Conservation (phyloP, 768 basidiomycete species). For the Chalciporus chontae region DNA sequence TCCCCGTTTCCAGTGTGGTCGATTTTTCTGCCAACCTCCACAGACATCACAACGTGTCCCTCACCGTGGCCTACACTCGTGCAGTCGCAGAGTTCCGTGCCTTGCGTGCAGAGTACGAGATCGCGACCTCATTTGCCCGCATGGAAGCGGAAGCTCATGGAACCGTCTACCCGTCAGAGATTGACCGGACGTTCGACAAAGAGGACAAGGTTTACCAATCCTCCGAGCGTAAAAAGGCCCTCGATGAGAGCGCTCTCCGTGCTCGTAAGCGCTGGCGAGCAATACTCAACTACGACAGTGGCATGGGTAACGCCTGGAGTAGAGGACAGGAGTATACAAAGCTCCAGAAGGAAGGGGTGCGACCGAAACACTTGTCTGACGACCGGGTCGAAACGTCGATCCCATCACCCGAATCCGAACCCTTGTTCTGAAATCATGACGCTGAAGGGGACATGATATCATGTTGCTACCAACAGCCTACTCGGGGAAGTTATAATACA, state of each 20-base stretch:
- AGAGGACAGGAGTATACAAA: constrained; percentile 68
- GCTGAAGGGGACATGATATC: constrained; percentile 1
- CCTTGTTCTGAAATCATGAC: constrained; percentile 14
- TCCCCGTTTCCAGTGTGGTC: constrained; percentile 54
- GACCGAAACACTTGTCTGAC: constrained; percentile 63
- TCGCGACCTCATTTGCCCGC: constrained; percentile 70
- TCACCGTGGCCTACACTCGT: constrained; percentile 76
- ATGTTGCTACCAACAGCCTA: background rate
- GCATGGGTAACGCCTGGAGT: constrained; percentile 55
- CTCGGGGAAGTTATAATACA: constrained; percentile 14
- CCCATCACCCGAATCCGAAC: constrained; percentile 23
- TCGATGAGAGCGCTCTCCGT: constrained; percentile 57
- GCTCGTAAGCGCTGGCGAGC: constrained; percentile 79
- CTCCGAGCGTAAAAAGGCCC: constrained; percentile 52
- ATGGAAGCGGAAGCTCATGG: constrained; percentile 80
- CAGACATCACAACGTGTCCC: constrained; percentile 53
- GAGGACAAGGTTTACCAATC: constrained; percentile 61
- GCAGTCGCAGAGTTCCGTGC: constrained; percentile 86
- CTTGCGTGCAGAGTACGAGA: constrained; percentile 79
- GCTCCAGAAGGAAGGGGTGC: constrained; percentile 66
- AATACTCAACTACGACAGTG: constrained; percentile 44
- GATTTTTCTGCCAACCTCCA: constrained; percentile 79
- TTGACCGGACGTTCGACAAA: constrained; percentile 56
- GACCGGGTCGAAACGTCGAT: constrained; percentile 23
- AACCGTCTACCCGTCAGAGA: constrained; percentile 59